These are phyloP conservation scores for Aulographum hederae DNA, from an alignment of 2,329 filamentous ascomycete species.

Conservation along the genomic window DNA sequence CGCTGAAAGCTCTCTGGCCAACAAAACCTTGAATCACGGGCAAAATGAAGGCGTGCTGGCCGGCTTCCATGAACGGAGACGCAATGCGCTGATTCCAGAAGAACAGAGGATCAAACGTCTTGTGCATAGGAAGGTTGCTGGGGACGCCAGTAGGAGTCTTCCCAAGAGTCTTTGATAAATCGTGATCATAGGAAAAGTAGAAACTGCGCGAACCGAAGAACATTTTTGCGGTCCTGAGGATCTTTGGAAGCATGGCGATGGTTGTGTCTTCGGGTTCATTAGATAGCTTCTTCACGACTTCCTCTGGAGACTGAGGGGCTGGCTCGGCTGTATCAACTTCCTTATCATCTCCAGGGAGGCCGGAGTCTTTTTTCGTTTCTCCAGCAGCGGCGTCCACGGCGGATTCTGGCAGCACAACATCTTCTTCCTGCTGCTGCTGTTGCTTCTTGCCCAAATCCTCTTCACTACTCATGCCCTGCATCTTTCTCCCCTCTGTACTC, in stretches of 20 bases:
- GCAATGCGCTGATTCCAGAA: constrained; percentile 83
- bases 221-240: constrained; percentile 67
- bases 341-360: constrained; percentile 1
- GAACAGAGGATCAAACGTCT: constrained; percentile 28
- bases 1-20: constrained; percentile 64
- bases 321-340: constrained; percentile 2
- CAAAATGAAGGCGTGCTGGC: constrained; percentile 51
- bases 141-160: constrained; percentile 10
- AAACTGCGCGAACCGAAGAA: constrained; percentile 73
- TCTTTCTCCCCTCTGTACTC: constrained; percentile 51
- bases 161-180: constrained; percentile 54
- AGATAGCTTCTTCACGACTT: neutral
- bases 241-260: constrained; percentile 53
- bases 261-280: constrained; percentile 7
- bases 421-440: constrained; percentile 12
- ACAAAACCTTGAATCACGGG: constrained; percentile 91
- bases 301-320: constrained; percentile 1
- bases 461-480: constrained; percentile 45
- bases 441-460: constrained; percentile 22
- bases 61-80: constrained; percentile 53
- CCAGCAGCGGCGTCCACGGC: neutral
- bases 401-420: constrained; percentile 8
- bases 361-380: constrained; percentile 3
- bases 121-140: neutral
- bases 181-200: constrained; percentile 88